phyloP scores from a whole-genome alignment of 2,329 filamentous ascomycete genomes.

The Fusarium incarnatum region DNA sequence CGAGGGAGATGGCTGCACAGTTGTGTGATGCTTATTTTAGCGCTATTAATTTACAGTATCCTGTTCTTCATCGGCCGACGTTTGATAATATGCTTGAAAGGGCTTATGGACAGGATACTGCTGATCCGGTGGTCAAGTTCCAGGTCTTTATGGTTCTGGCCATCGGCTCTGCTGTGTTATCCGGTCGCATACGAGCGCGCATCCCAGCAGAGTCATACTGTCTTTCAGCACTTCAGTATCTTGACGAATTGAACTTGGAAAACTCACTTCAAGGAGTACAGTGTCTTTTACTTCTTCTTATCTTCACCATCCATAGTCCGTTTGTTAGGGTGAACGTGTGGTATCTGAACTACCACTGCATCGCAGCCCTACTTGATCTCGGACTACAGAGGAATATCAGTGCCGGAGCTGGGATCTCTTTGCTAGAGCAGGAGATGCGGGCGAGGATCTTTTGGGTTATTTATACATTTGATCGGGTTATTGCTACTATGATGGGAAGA shows the following conservation, averaged over 20 bases:
- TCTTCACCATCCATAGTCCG: constrained; percentile 64
- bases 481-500: constrained; percentile 67
- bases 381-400: constrained; percentile 64
- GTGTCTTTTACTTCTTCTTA: constrained; percentile 58
- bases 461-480: constrained; percentile 62
- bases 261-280: constrained; percentile 63
- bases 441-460: constrained; percentile 67
- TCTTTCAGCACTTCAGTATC: constrained; percentile 58
- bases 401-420: constrained; percentile 55
- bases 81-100: constrained; percentile 55
- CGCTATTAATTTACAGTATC: constrained; percentile 61
- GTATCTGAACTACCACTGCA: constrained; percentile 67
- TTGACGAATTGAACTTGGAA: constrained; percentile 60
- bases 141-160: constrained; percentile 66
- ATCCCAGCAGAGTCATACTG: constrained; percentile 63
- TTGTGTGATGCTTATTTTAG: constrained; percentile 62
- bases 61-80: constrained; percentile 60
- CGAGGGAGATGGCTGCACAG: constrained; percentile 52
- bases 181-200: constrained; percentile 55
- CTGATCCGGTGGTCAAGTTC: constrained; percentile 53
- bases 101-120: constrained; percentile 49
- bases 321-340: constrained; percentile 62
- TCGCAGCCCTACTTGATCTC: constrained; percentile 62
- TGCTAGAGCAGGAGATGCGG: constrained; percentile 65
- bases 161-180: constrained; percentile 59